Base-by-base conservation (phyloP, 495 filamentous ascomycete genomes). In the Alectoria sarmentosa region DNA sequence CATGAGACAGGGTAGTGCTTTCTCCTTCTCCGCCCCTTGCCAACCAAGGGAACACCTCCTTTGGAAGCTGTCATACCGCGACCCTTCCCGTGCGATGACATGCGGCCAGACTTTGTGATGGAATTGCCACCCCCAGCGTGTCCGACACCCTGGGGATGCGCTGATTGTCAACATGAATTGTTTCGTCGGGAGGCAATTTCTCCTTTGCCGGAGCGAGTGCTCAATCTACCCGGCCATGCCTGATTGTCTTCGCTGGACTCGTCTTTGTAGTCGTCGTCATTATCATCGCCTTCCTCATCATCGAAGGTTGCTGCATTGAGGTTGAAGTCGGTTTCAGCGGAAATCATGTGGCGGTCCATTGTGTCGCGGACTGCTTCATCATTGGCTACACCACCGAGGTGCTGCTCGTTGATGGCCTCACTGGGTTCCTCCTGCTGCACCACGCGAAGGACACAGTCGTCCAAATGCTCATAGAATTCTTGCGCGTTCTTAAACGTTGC, bases 391-490 rank as follows among this genome's bases (percentile, higher is more conserved):
- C 92, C 91, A 19, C 81, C 84, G 36, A 99, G 82, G 23, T 88
- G 84, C 73, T 87, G 80, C 66, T 96, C 90, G 77, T 98, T 99
- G 82, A 96, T 94, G 44, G 89, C 90, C 78, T 97, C 95, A 62
- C 90, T 90, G 9, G 95, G 95, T 72, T 98, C 94, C 73, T 95
- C 90, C 76, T 96, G 92, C 73, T 98, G 95, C 44, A 99, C 95
- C 62, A 97, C 93, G 70, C 92, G 90, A 63, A 98, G 83, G 63
- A 99, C 95, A 75, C 94, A 99, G 81, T 99, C 94, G 73, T 99
- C 94, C 69, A 99, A 77, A 83, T 99, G 94, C 81, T 99, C 94
- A 75, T 98, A 98, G 76, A 98, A 97, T 74, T 98, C 92, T 71
- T 99, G 94, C 26, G 94, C 92, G 70, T 89, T 96, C 75, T 82